Base-by-base conservation (phyloP, 805 yeast species). In the Metschnikowia cubensis region DNA sequence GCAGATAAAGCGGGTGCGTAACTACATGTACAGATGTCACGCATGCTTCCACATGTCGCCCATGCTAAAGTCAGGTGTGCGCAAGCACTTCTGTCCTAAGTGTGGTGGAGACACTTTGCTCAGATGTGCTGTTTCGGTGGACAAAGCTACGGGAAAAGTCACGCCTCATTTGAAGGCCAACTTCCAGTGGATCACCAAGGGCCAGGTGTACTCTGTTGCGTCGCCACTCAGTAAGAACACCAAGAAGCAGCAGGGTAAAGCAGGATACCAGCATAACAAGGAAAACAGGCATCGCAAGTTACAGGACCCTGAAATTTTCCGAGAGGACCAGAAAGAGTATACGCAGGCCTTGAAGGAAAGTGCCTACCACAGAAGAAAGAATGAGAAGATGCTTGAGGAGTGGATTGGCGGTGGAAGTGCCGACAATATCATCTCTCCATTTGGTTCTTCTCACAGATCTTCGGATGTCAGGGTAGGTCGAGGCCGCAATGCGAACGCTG, bases 361-460 rank as follows among this genome's bases (percentile, higher is more conserved):
- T 48, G 84, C 84, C 40, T 89, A 97, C 95, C 85, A 84, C 59
- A 80, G 87, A 61, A 79, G 87, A 60, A 87, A 88, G 60, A 89
- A 88, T 60, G 97, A 91, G 61, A 91, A 91, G 66, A 74, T 87
- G 50, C 71, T 90, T 55, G 84, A 85, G 58, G 89, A 89, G 60
- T 94, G 95, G 85, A 84, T 91, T 45, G 97, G 97, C 15, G 96
- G 96, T n/a, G 94, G 94, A 5, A 83, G 90, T 48, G 91, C 97
- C 48, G 88, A 86, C 68, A 87, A 87, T 59, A 83, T 83, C 58
- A 82, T 87, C 45, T 86, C 96, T 13, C 99, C 99, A n/a, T 94
- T 94, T 57, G 64, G 64, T 47, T 56, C 66, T 52, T 49, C 79
- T 75, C 74, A 79, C 32, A 43, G 54, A 17, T 13, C 46, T 34